These are phyloP conservation scores for Boletus vinaceobasis DNA, from an alignment of 768 basidiomycete species.

Conservation along the genomic window DNA sequence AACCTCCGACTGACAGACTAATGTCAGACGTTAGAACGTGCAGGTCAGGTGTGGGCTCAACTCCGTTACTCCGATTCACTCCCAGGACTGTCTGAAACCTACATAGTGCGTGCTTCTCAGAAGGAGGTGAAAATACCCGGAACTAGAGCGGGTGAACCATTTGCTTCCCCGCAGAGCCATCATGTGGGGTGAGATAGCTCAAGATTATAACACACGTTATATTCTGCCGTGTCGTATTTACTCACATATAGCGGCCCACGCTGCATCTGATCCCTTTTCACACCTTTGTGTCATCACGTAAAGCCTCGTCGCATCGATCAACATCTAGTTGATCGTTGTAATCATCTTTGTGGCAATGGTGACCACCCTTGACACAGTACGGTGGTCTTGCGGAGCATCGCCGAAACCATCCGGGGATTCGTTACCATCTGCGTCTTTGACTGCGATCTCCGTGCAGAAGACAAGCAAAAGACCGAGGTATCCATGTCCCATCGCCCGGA, in stretches of 20 bases:
- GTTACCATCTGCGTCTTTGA: neutral
- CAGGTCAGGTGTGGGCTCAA: neutral
- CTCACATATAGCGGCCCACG: neutral
- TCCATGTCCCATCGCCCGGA: neutral
- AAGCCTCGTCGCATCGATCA: no score
- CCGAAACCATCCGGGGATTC: neutral
- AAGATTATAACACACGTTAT: neutral
- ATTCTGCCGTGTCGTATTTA: neutral
- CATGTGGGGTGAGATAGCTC: neutral
- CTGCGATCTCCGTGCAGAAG: neutral
- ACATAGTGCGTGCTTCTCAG: neutral
- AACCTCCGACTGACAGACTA: no score
- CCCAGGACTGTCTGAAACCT: neutral
- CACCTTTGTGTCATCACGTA: no score
- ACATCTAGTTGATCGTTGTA: neutral
- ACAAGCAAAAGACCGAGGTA: neutral
- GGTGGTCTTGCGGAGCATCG: neutral
- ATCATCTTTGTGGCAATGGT: no score
- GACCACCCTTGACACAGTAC: neutral
- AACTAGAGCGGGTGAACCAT: neutral
- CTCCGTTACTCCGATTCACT: neutral
- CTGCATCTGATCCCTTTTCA: neutral
- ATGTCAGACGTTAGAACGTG: neutral
- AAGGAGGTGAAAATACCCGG: neutral
- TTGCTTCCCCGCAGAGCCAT: neutral